Percentiles rank a stretch among this genome's conserved stretches.
These are phyloP conservation scores for Collybia sp. DNA, from an alignment of 768 basidiomycete genomes.

Conservation along the genomic window DNA sequence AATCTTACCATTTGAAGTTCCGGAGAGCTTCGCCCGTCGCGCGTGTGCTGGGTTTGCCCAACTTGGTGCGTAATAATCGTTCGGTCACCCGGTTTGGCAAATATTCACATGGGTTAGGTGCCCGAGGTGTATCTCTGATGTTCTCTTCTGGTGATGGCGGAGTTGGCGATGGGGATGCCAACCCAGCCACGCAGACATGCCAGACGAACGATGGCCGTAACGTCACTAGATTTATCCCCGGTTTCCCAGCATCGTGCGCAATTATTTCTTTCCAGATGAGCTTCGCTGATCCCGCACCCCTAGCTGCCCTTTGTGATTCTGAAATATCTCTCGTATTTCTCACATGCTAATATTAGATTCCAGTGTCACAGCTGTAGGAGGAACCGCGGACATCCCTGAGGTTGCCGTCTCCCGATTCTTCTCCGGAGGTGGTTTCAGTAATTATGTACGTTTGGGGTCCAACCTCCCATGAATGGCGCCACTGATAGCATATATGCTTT, in stretches of 20 bases:
- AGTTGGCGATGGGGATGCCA: conserved; percentile 56
- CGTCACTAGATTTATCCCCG: conserved; percentile 45
- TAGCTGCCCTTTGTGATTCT: conserved; percentile 47
- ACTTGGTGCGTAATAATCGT: conserved; percentile 36
- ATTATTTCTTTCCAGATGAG: not conserved
- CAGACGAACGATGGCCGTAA: conserved; percentile 56
- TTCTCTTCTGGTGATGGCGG: conserved; percentile 68
- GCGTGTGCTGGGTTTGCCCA: conserved; percentile 60
- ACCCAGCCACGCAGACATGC: conserved; percentile 52
- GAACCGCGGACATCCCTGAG: conserved; percentile 57
- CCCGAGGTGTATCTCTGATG: conserved; percentile 58
- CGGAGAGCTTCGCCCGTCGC: conserved; percentile 50
- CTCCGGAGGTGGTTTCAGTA: conserved; percentile 74
- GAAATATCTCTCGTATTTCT: not conserved
- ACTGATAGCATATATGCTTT: not conserved
- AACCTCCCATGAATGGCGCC: not conserved
- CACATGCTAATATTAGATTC: not conserved
- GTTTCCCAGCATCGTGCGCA: conserved; percentile 54
- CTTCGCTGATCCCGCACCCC: conserved; percentile 1
- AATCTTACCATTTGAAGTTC: conserved; percentile 33
- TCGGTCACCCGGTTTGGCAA: not conserved
- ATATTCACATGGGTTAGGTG: conserved; percentile 30
- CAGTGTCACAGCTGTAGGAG: conserved; percentile 73
- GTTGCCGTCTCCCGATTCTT: conserved; percentile 43
- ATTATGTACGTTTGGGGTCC: conserved; percentile 41